phyloP scores from a whole-genome alignment of 352 stramenopile species.

The Phytophthora brassicae region DNA sequence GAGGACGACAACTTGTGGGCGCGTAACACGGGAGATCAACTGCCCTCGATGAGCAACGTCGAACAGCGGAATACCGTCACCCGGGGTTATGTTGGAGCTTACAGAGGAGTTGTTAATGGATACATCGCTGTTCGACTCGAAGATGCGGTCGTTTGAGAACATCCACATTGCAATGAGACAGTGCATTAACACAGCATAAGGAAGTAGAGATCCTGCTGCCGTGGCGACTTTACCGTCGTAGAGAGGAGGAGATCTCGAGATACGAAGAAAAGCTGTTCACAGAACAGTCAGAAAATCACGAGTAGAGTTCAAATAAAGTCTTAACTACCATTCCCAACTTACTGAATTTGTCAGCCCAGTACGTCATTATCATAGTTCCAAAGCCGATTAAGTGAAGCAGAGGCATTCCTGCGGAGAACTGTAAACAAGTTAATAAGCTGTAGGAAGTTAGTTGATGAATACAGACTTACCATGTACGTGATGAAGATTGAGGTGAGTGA shows the following conservation, averaged over 20 bases:
- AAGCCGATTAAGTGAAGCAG: constrained; percentile 77
- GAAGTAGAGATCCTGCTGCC: constrained; percentile 58
- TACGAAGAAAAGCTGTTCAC: constrained; percentile 56
- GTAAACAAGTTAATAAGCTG: background rate
- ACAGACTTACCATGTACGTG: constrained; percentile 61
- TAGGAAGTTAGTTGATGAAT: background rate
- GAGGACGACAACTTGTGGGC: constrained; percentile 73
- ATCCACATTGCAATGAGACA: constrained; percentile 82
- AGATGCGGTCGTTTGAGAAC: constrained; percentile 87
- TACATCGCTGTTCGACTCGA: constrained; percentile 53
- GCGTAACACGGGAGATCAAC: constrained; percentile 62
- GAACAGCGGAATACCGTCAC: constrained; percentile 67
- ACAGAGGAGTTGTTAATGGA: background rate
- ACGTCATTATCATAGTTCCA: constrained; percentile 72
- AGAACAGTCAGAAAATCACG: background rate
- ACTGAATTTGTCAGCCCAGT: constrained; percentile 90
- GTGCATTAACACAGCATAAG: constrained; percentile 76
- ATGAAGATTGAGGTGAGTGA: constrained; percentile 85
- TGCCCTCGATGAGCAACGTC: constrained; percentile 39
- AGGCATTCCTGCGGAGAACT: constrained; percentile 85
- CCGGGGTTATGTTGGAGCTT: constrained; percentile 27
- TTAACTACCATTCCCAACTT: background rate
- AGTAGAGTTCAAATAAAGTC: background rate
- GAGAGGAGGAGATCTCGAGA: constrained; percentile 64
- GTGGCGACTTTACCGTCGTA: constrained; percentile 73